A percentile compares a stretch with the other conserved stretches of the same genome.
Conservation (phyloP, 1,139 yeast species). For the Arxiozyma bovina region DNA sequence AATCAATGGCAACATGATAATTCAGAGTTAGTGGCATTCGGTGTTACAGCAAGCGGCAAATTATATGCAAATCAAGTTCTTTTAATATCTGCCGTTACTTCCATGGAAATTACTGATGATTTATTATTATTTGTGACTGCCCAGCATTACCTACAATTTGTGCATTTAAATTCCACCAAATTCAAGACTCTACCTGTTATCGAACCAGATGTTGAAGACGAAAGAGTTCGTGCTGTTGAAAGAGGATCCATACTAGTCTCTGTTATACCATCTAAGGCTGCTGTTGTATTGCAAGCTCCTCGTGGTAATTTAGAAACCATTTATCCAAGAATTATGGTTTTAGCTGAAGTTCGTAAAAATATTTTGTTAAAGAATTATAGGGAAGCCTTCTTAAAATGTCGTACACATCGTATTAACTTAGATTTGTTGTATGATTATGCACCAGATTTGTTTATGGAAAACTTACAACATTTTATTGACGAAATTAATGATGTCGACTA, state of each 20-base stretch:
- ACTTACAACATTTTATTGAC: slow-evolving; percentile 59
- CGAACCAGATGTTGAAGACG: slow-evolving; percentile 45
- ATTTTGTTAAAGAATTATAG: slow-evolving; percentile 52
- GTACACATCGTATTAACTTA: slow-evolving; percentile 85
- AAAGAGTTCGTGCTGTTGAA: slow-evolving; percentile 80
- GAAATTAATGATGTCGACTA: slow-evolving; percentile 68
- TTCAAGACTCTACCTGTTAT: slow-evolving; percentile 33
- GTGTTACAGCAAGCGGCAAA: slow-evolving; percentile 65
- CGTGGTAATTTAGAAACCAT: slow-evolving; percentile 94
- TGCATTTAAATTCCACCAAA: slow-evolving; percentile 49
- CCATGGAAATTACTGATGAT: slow-evolving; percentile 62
- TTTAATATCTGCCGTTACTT: slow-evolving; percentile 74
- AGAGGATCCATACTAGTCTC: slow-evolving; percentile 80
- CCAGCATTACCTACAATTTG: slow-evolving; percentile 72
- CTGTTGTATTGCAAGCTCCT: slow-evolving; percentile 86
- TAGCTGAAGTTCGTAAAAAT: slow-evolving; percentile 68
- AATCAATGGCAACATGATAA: slow-evolving; percentile 28
- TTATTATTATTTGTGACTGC: slow-evolving; percentile 82
- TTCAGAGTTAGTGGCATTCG: slow-evolving; percentile 45
- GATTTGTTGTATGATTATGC: slow-evolving; percentile 85
- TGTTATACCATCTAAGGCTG: slow-evolving; percentile 71
- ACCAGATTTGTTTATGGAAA: slow-evolving; percentile 55
- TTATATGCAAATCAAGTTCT: slow-evolving; percentile 55
- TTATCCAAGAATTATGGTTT: slow-evolving; percentile 84
- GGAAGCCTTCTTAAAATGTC: slow-evolving; percentile 71